phyloP scores from a whole-genome alignment of 164 flowering plant genomes.

The Echeveria elegans region DNA sequence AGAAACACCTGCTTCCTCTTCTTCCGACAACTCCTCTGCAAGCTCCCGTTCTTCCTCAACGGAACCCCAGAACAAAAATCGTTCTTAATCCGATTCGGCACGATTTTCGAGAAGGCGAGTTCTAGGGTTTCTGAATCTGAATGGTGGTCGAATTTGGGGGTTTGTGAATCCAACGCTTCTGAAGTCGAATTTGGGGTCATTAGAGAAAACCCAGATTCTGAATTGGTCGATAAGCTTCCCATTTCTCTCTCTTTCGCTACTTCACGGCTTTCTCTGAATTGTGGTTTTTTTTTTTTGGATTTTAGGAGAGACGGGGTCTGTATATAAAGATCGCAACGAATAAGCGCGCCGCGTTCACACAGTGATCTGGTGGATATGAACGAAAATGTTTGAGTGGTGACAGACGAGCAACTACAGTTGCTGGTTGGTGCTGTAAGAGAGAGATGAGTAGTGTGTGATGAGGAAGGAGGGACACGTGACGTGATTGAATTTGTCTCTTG shows the following conservation, averaged over 20 bases:
- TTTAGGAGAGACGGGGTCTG: conserved; percentile 1
- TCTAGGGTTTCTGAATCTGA: conserved; percentile 7
- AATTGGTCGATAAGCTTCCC: conserved; percentile 12
- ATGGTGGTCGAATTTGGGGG: background rate
- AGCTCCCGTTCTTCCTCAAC: conserved; percentile 7
- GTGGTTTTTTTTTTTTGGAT: conserved; percentile 3
- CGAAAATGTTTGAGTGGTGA: background rate
- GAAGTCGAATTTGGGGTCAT: background rate
- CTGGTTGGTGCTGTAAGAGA: background rate
- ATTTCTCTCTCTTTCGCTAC: conserved; percentile 8
- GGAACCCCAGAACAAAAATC: background rate
- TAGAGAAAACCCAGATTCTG: conserved; percentile 13
- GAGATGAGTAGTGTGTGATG: background rate
- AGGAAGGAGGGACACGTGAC: background rate
- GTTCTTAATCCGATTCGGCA: background rate
- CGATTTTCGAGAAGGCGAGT: background rate
- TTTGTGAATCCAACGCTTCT: background rate
- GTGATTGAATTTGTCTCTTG: background rate
- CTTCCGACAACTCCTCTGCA: conserved; percentile 3
- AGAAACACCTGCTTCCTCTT: conserved; percentile 58
- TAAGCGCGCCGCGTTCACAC: background rate
- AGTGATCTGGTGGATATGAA: background rate
- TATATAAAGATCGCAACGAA: conserved; percentile 11
- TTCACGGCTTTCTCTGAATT: no score
- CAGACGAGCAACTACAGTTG: background rate